Percentiles rank a stretch among this genome's conserved stretches.
Conservation (phyloP, 768 basidiomycete genomes). For the Trametopsis cervina region DNA sequence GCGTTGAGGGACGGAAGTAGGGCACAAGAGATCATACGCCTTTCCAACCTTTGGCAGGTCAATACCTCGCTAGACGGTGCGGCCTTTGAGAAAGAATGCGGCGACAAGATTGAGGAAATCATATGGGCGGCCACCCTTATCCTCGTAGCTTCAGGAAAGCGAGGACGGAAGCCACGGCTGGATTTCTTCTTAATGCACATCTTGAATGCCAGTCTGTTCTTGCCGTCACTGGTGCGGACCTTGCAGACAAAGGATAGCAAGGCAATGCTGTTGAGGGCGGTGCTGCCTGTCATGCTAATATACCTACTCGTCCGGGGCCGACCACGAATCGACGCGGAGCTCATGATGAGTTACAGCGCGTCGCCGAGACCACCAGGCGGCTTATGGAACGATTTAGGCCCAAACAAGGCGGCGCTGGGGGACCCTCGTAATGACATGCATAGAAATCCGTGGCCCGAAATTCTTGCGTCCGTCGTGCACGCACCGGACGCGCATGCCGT, state of each 20-base stretch:
- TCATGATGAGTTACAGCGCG: constrained; percentile 39
- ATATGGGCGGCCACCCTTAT: constrained; percentile 43
- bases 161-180: constrained; percentile 40
- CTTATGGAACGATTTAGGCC: constrained; percentile 7
- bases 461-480: constrained; percentile 39
- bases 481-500: constrained; percentile 45
- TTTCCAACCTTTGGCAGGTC: constrained; percentile 36
- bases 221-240: constrained; percentile 34
- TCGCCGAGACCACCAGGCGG: constrained; percentile 33
- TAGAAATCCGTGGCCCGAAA: constrained; percentile 46
- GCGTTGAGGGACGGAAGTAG: constrained; percentile 31
- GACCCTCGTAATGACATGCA: constrained; percentile 28
- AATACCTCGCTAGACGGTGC: constrained; percentile 24
- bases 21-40: constrained; percentile 36
- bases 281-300: constrained; percentile 32
- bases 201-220: constrained; percentile 44
- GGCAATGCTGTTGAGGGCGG: constrained; percentile 38
- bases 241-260: constrained; percentile 29
- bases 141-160: constrained; percentile 38
- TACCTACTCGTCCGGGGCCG: constrained; percentile 39
- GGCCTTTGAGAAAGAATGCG: too few species aligned
- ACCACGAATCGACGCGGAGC: constrained; percentile 41
- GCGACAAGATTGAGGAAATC: constrained; percentile 40
- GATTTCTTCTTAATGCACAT: constrained; percentile 58
- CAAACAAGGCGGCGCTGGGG: constrained; percentile 25